Evolutionary conservation across 2,329 filamentous ascomycete species (phyloP).

Genomic region (Truncatella angustata): DNA sequence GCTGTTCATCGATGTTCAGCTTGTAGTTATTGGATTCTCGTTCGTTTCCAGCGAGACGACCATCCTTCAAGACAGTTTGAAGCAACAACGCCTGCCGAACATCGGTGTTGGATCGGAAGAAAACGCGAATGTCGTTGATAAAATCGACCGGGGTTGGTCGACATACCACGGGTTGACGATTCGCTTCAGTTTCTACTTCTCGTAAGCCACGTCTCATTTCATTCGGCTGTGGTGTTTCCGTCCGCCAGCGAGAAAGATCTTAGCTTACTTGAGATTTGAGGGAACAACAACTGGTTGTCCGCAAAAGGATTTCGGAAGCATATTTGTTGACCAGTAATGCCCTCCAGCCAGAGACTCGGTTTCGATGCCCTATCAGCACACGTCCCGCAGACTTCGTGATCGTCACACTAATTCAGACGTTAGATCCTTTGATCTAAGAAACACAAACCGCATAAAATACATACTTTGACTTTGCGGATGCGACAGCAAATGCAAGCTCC

Average conservation of each 20-base stretch:
- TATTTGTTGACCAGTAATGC: slow-evolving; percentile 23
- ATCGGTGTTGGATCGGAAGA: neutral
- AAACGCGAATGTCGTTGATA: neutral
- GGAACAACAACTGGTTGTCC: slow-evolving; percentile 19
- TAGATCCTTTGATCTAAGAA: slow-evolving; percentile 14
- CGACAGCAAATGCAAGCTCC: slow-evolving; percentile 49
- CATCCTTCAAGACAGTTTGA: neutral
- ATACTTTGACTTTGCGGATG: slow-evolving; percentile 46
- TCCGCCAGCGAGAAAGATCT: neutral
- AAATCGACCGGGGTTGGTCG: neutral
- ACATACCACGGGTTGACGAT: neutral
- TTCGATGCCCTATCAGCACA: slow-evolving; percentile 16
- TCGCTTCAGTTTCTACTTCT: neutral
- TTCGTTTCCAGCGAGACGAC: neutral
- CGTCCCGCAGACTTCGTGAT: slow-evolving; percentile 32
- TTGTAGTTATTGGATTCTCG: neutral
- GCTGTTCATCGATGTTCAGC: neutral
- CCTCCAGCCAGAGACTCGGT: slow-evolving; percentile 16
- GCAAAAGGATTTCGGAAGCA: slow-evolving; percentile 20
- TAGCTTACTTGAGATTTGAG: slow-evolving; percentile 22
- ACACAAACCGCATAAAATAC: slow-evolving; percentile 22
- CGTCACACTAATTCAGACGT: slow-evolving; percentile 31
- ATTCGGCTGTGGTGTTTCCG: neutral
- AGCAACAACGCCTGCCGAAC: neutral
- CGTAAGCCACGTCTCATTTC: too few relatives aligned